These are phyloP conservation scores for Epichloe hybrida DNA, from an alignment of 2,329 filamentous ascomycete genomes.

Conservation along the genomic window DNA sequence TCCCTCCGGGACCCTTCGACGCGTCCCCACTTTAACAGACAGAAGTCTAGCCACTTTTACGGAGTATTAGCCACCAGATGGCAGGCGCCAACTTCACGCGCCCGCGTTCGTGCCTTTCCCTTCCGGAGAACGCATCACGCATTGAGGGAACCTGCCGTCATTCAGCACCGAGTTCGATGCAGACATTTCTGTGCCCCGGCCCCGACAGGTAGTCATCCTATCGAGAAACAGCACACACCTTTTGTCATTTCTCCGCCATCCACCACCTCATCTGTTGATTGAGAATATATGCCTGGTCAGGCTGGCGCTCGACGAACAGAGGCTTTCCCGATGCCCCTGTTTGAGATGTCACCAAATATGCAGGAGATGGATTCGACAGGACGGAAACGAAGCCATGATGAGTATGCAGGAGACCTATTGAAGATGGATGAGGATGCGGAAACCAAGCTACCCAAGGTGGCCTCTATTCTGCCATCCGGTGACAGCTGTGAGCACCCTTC, in stretches of 20 bases:
- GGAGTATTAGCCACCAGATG: not conserved
- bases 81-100: constrained; percentile 4
- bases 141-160: not conserved
- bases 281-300: not conserved
- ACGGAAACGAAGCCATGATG: constrained; percentile 33
- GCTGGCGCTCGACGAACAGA: not conserved
- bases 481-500: constrained; percentile 10
- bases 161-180: not conserved
- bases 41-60: no score
- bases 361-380: constrained; percentile 28
- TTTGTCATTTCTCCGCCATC: not conserved
- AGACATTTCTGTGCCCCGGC: not conserved
- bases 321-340: constrained; percentile 29
- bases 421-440: constrained; percentile 12
- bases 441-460: constrained; percentile 8
- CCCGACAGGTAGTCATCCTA: not conserved
- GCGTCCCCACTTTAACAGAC: not conserved
- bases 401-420: constrained; percentile 25
- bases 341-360: constrained; percentile 33
- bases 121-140: not conserved
- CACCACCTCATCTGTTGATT: no score
- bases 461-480: constrained; percentile 9
- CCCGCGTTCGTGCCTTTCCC: not conserved
- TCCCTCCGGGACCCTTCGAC: not conserved
- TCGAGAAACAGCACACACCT: not conserved